These are phyloP conservation scores for Grosmannia penicillata DNA, from an alignment of 2,329 filamentous ascomycete genomes.

Conservation along the genomic window DNA sequence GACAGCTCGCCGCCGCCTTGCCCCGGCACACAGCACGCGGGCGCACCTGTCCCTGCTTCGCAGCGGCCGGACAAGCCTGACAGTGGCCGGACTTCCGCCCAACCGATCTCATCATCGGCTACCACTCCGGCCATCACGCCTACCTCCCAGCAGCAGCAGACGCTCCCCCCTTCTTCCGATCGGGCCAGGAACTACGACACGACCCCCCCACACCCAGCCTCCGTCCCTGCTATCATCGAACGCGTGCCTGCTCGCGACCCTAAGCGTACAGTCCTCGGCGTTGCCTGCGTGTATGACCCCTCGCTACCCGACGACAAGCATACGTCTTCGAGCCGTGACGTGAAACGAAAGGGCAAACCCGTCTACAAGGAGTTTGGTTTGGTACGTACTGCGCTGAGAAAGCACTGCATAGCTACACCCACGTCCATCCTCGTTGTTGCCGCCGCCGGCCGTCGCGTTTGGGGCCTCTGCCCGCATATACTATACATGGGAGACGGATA, in stretches of 20 bases:
- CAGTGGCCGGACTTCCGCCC: too few species aligned
- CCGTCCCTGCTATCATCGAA: constrained; percentile 12
- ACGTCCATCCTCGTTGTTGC: constrained; percentile 14
- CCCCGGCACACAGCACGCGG: neutral
- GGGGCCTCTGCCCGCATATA: constrained; percentile 1
- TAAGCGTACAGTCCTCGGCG: constrained; percentile 35
- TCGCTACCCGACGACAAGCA: constrained; percentile 29
- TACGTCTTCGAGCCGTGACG: constrained; percentile 27
- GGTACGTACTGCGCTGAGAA: constrained; percentile 36
- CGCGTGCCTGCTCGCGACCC: constrained; percentile 44
- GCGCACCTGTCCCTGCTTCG: neutral
- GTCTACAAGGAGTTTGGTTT: constrained; percentile 49
- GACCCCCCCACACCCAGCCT: neutral
- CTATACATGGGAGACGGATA: constrained; percentile 3
- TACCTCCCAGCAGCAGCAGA: constrained; percentile 23
- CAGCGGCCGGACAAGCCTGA: neutral
- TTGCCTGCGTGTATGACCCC: constrained; percentile 48
- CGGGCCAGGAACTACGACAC: constrained; percentile 15
- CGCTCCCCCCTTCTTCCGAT: constrained; percentile 1
- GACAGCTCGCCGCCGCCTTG: constrained; percentile 37
- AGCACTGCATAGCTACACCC: constrained; percentile 15
- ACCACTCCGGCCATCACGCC: constrained; percentile 34
- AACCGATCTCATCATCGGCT: constrained; percentile 8
- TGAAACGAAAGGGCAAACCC: constrained; percentile 41
- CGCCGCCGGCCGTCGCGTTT: neutral